phyloP scores from a whole-genome alignment of 2,329 filamentous ascomycete genomes.

The Periconia sp. region DNA sequence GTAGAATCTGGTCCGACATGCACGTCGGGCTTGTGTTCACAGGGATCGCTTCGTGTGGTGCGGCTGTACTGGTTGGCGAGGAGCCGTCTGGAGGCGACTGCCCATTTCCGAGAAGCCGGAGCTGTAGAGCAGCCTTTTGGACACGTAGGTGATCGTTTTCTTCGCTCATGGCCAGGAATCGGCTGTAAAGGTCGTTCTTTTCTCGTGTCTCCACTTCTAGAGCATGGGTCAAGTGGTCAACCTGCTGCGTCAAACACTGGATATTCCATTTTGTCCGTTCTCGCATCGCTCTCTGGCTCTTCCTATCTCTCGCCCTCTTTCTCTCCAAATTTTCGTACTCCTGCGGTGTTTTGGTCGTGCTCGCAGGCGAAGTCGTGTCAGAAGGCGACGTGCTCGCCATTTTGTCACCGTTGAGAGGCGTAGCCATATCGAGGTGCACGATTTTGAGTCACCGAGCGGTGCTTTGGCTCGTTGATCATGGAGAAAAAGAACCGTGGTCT shows the following conservation, averaged over 20 bases:
- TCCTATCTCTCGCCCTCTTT: slow-evolving; percentile 30
- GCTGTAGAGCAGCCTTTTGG: slow-evolving; percentile 28
- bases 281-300: slow-evolving; percentile 30
- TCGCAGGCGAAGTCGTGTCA: slow-evolving; percentile 8
- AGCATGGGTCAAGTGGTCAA: slow-evolving; percentile 21
- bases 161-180: slow-evolving; percentile 20
- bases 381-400: slow-evolving; percentile 11
- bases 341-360: slow-evolving; percentile 2
- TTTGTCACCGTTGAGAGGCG: neutral
- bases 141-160: slow-evolving; percentile 29
- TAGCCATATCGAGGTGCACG: too few relatives aligned
- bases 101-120: slow-evolving; percentile 23
- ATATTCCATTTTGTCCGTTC: slow-evolving; percentile 29
- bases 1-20: slow-evolving; percentile 28
- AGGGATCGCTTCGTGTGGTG: slow-evolving; percentile 23
- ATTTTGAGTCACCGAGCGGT: neutral
- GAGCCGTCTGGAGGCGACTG: slow-evolving; percentile 10
- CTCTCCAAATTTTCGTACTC: slow-evolving; percentile 20
- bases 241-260: slow-evolving; percentile 27
- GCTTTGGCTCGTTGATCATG: slow-evolving; percentile 2
- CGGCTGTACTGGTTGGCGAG: slow-evolving; percentile 1
- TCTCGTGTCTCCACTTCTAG: slow-evolving; percentile 18
- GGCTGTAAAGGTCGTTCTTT: slow-evolving; percentile 19
- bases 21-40: slow-evolving; percentile 26
- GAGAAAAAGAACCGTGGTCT: neutral